These are phyloP conservation scores for Aciculoconidium aculeatum DNA, from an alignment of 805 yeast genomes.

Conservation along the genomic window DNA sequence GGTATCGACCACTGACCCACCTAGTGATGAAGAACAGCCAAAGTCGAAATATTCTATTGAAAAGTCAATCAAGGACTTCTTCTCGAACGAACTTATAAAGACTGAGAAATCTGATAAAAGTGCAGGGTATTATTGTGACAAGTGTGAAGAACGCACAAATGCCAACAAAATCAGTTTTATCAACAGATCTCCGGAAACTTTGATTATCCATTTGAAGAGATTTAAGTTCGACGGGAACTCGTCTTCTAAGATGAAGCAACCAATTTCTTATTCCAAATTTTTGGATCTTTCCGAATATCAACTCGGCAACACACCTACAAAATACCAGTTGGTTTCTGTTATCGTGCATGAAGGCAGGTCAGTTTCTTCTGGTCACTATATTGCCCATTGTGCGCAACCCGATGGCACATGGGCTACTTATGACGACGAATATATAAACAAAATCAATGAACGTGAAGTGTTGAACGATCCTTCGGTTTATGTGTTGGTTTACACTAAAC, in stretches of 20 bases:
- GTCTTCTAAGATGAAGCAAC: constrained; percentile 82
- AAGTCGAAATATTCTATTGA: constrained; percentile 56
- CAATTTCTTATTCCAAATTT: constrained; percentile 72
- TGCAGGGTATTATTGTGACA: constrained; percentile 82
- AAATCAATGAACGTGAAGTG: constrained; percentile 65
- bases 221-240: constrained; percentile 80
- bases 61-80: constrained; percentile 73
- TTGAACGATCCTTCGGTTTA: constrained; percentile 85
- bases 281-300: constrained; percentile 65
- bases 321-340: constrained; percentile 72
- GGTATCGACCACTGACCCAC: constrained; percentile 1
- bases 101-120: constrained; percentile 57
- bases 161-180: constrained; percentile 76
- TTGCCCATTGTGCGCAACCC: constrained; percentile 87
- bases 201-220: constrained; percentile 82
- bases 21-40: constrained; percentile 10
- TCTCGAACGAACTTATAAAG: constrained; percentile 73
- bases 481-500: constrained; percentile 75
- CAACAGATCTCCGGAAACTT: constrained; percentile 79
- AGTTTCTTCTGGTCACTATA: constrained; percentile 87
- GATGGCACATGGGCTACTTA: constrained; percentile 90
- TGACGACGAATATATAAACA: constrained; percentile 86
- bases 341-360: constrained; percentile 94
- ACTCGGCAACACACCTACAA: constrained; percentile 27
- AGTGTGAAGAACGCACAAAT: constrained; percentile 68